Evolutionary conservation across 768 basidiomycete species (phyloP).

Genomic region (Gymnopilus dilepis): DNA sequence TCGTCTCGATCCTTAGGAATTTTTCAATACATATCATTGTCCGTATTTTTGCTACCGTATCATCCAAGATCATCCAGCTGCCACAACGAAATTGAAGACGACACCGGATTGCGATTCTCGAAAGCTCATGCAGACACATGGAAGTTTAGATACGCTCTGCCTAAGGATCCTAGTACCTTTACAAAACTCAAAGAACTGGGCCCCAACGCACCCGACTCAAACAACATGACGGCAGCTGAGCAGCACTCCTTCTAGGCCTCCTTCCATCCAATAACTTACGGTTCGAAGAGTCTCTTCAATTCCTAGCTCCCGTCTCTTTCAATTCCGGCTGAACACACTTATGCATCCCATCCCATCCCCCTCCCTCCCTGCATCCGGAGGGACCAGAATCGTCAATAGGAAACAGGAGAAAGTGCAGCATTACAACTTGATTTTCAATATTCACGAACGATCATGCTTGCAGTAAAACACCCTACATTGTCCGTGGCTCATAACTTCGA

Average conservation of each 20-base stretch:
- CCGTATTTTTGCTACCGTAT: background rate
- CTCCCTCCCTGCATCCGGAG: no score
- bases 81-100: background rate
- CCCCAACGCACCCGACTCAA: background rate
- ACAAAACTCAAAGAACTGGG: no score
- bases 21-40: background rate
- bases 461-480: no score
- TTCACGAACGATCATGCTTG: no score
- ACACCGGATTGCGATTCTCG: background rate
- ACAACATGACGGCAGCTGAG: constrained; percentile 18
- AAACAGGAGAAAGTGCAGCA: no score
- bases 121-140: background rate
- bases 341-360: constrained; percentile 55
- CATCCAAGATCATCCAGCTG: background rate
- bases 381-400: no score
- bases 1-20: no score
- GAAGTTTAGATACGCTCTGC: background rate
- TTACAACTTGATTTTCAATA: no score
- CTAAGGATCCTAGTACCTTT: background rate
- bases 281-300: constrained; percentile 65
- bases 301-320: constrained; percentile 53
- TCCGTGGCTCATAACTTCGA: no score
- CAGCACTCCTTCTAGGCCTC: constrained; percentile 16
- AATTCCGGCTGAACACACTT: constrained; percentile 50
- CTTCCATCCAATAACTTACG: constrained; percentile 37